Percentiles rank a stretch among this genome's conserved stretches.
phyloP scores from a whole-genome alignment of 495 filamentous ascomycete genomes.

The Astrothelium subdiscretum region DNA sequence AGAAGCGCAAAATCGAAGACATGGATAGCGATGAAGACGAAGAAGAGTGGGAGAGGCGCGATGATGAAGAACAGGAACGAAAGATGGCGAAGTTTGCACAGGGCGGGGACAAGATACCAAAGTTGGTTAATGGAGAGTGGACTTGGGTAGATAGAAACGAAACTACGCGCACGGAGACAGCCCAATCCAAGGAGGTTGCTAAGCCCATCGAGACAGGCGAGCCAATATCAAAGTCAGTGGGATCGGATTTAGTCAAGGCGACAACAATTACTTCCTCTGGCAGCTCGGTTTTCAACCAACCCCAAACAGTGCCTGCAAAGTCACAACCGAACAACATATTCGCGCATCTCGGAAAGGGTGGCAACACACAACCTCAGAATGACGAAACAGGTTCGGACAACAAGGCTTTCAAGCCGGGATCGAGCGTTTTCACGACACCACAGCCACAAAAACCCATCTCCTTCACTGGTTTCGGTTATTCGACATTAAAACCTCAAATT shows the following conservation, averaged over 20 bases:
- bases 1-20: slow-evolving; percentile 17
- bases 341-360: too few relatives aligned
- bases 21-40: slow-evolving; percentile 19
- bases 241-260: not conserved
- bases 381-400: too few relatives aligned
- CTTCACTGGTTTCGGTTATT: not conserved
- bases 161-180: not conserved
- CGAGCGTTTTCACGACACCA: too few relatives aligned
- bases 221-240: not conserved
- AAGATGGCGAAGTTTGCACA: slow-evolving; percentile 16
- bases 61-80: slow-evolving; percentile 12
- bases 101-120: slow-evolving; percentile 6
- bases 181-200: not conserved
- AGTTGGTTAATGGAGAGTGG: not conserved
- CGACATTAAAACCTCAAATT: not conserved
- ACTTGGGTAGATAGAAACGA: not conserved
- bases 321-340: too few relatives aligned
- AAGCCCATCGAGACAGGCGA: not conserved
- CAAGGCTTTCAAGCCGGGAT: too few relatives aligned
- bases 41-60: slow-evolving; percentile 13
- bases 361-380: too few relatives aligned
- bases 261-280: not conserved
- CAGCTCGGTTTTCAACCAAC: not conserved
- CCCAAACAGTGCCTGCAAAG: not conserved
- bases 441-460: not conserved